phyloP scores from a whole-genome alignment of 441 rosid species.

The Flueggea neowawraea region DNA sequence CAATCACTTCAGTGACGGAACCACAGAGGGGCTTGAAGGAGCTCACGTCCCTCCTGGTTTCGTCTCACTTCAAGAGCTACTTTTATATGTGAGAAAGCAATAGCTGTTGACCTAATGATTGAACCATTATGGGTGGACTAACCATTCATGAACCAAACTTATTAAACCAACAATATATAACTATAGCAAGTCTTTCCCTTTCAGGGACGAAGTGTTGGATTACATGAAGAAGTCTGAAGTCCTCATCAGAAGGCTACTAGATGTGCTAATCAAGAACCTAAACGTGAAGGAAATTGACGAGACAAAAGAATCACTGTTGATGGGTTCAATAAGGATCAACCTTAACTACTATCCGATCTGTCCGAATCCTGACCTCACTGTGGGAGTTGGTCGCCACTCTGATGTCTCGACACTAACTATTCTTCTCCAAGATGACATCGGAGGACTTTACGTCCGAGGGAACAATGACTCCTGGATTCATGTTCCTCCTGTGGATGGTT shows the following conservation, averaged over 20 bases:
- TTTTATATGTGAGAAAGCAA: too few relatives aligned
- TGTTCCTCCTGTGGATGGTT: conserved; percentile 23
- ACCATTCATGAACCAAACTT: too few relatives aligned
- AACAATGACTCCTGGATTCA: conserved; percentile 23
- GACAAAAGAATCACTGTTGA: conserved; percentile 10
- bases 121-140: too few relatives aligned
- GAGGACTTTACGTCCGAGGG: conserved; percentile 34
- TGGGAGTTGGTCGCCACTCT: conserved; percentile 42
- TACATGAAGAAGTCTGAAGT: conserved; percentile 25
- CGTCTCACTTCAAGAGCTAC: too few relatives aligned
- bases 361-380: conserved; percentile 32
- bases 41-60: too few relatives aligned
- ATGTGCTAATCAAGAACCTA: conserved; percentile 14
- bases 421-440: conserved; percentile 45
- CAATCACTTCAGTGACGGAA: too few relatives aligned
- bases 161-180: too few relatives aligned
- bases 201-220: conserved; percentile 22
- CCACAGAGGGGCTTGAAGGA: too few relatives aligned
- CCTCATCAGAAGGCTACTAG: conserved; percentile 14
- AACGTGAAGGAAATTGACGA: conserved; percentile 18
- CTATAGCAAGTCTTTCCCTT: background rate
- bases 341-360: conserved; percentile 32
- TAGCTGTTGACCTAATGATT: too few relatives aligned
- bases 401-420: conserved; percentile 48
- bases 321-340: conserved; percentile 26